Percentiles rank a stretch among this genome's conserved stretches.
phyloP scores from a whole-genome alignment of 164 flowering plant species.

The Echeveria elegans region DNA sequence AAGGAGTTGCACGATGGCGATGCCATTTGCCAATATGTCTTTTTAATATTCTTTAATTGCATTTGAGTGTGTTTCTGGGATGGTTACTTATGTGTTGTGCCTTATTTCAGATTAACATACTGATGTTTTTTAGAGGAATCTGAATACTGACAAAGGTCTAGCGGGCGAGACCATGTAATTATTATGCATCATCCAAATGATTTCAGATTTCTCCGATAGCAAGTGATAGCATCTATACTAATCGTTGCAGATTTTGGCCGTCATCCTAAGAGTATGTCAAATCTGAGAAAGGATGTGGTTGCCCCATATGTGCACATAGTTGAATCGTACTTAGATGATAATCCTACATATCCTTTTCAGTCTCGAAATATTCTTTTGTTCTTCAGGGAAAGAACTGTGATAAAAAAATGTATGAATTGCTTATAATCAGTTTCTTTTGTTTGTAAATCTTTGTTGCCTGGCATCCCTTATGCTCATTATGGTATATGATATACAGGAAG shows the following conservation, averaged over 20 bases:
- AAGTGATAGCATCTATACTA: conserved; percentile 79
- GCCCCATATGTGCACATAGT: too few species aligned
- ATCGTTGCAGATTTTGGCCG: conserved; percentile 96
- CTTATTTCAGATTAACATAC: conserved; percentile 49
- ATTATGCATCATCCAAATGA: conserved; percentile 99
- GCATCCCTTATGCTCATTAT: background rate
- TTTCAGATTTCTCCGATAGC: conserved; percentile 69
- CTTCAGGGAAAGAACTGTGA: conserved; percentile 77
- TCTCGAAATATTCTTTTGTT: conserved; percentile 72
- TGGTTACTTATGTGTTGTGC: conserved; percentile 7
- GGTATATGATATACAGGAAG: conserved; percentile 89
- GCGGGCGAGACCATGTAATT: conserved; percentile 88
- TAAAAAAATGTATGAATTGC: conserved; percentile 72
- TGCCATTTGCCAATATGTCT: too few species aligned
- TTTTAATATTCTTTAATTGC: too few species aligned
- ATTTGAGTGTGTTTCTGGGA: background rate
- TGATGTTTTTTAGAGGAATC: conserved; percentile 59
- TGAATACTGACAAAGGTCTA: conserved; percentile 65
- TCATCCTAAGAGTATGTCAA: too few species aligned
- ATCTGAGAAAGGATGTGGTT: conserved; percentile 79
- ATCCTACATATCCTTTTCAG: conserved; percentile 53
- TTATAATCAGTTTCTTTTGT: background rate
- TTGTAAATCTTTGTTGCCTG: background rate
- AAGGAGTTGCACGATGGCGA: too few species aligned
- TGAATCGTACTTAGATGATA: conserved; percentile 61